Percentiles rank a stretch among this genome's conserved stretches.
phyloP scores from a whole-genome alignment of 192 early-diverging fungal species.

The Coemansia sp. region DNA sequence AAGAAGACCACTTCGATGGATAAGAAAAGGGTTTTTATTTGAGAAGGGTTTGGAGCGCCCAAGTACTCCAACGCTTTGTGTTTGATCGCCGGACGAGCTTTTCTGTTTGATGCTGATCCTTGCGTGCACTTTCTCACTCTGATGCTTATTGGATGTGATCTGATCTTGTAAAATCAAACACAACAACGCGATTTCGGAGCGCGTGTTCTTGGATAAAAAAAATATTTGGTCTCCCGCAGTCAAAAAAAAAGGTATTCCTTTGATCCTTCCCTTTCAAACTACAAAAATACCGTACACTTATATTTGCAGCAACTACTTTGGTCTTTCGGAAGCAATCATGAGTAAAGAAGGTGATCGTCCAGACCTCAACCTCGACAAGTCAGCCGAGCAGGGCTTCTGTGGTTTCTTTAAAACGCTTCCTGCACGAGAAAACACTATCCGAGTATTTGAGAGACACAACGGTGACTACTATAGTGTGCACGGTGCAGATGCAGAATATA shows the following conservation, averaged over 20 bases:
- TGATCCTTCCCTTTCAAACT: neutral
- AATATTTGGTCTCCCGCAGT: neutral
- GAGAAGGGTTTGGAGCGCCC: neutral
- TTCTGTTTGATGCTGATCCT: neutral
- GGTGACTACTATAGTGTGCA: slow-evolving; percentile 86
- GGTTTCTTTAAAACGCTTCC: slow-evolving; percentile 31
- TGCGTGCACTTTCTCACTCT: neutral
- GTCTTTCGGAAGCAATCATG: slow-evolving; percentile 8
- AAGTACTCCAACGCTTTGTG: neutral
- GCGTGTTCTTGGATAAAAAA: neutral
- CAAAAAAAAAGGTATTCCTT: neutral
- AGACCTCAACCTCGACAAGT: slow-evolving; percentile 37
- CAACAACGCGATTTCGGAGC: neutral
- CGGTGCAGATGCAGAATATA: slow-evolving; percentile 83
- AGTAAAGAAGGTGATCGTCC: slow-evolving; percentile 34
- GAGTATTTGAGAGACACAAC: slow-evolving; percentile 52
- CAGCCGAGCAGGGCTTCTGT: slow-evolving; percentile 47
- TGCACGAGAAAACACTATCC: slow-evolving; percentile 39
- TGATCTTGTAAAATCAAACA: neutral
- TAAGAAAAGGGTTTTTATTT: neutral
- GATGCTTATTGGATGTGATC: neutral
- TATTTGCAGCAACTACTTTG: neutral
- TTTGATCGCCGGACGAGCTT: neutral
- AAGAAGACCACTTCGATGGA: neutral
- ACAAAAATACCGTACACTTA: neutral